Conservation (phyloP, 257 asterid genomes). For the Rauvolfia tetraphylla region DNA sequence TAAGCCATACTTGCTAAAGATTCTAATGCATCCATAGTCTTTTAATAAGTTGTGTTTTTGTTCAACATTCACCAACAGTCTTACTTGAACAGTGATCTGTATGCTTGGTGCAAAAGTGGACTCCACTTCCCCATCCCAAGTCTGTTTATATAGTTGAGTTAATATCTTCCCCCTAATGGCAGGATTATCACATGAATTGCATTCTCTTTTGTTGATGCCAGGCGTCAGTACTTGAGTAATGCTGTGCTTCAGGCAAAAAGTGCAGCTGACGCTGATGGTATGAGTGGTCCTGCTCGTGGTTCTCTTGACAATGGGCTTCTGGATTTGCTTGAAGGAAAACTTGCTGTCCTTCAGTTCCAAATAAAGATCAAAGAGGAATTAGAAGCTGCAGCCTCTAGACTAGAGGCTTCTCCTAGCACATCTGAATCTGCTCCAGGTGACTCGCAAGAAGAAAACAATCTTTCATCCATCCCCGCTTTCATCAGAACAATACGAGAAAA, state of each 20-base stretch:
- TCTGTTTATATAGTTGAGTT: neutral
- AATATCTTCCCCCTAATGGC: neutral
- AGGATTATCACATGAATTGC: neutral
- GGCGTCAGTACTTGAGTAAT: slow-evolving; percentile 96
- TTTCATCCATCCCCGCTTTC: slow-evolving; percentile 34
- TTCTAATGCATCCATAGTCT: neutral
- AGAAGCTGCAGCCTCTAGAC: slow-evolving; percentile 60
- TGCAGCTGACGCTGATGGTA: slow-evolving; percentile 54
- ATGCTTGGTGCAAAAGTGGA: neutral
- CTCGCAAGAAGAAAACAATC: slow-evolving; percentile 33
- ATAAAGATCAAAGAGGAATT: slow-evolving; percentile 81
- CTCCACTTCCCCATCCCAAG: neutral
- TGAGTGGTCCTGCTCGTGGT: slow-evolving; percentile 49
- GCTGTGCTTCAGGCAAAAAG: slow-evolving; percentile 99
- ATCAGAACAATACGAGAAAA: slow-evolving; percentile 43
- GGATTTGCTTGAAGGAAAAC: slow-evolving; percentile 96
- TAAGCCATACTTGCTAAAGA: neutral
- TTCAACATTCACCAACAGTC: neutral
- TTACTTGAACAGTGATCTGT: neutral
- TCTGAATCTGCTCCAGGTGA: slow-evolving; percentile 43
- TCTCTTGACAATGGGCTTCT: slow-evolving; percentile 78
- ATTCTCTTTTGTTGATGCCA: slow-evolving; percentile 34
- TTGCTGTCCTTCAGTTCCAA: slow-evolving; percentile 93
- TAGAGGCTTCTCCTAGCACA: slow-evolving; percentile 50
- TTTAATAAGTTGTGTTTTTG: neutral